These are phyloP conservation scores for Nymphaea colorata DNA, from an alignment of 164 flowering plant species.

Conservation along the genomic window DNA sequence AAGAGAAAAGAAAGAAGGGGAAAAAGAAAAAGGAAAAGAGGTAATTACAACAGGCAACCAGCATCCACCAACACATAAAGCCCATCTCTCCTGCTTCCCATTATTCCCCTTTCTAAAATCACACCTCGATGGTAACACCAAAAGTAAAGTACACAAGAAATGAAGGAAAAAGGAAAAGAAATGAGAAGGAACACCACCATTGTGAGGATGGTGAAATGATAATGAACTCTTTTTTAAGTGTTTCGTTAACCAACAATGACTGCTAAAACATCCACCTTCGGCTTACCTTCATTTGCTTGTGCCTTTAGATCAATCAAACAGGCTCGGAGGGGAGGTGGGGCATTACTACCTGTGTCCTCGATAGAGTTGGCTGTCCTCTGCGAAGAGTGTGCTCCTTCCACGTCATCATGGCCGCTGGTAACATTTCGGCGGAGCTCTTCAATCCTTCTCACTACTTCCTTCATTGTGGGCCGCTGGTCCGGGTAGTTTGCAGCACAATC, in stretches of 20 bases:
- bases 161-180: background rate
- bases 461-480: slow-evolving; percentile 73
- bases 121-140: background rate
- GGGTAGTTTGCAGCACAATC: slow-evolving; percentile 69
- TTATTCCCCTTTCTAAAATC: background rate
- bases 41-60: background rate
- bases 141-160: no score
- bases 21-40: background rate
- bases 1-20: background rate
- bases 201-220: background rate
- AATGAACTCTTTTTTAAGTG: no score
- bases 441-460: slow-evolving; percentile 38
- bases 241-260: background rate
- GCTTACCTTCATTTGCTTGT: background rate
- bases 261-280: background rate
- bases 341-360: background rate
- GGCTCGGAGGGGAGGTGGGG: background rate
- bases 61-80: background rate
- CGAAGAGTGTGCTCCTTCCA: background rate
- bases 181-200: background rate
- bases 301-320: background rate
- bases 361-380: background rate
- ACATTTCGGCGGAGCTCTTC: slow-evolving; percentile 39
- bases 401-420: background rate
- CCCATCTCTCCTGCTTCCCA: background rate